These are phyloP conservation scores for Lasiosphaeria miniovina DNA, from an alignment of 495 filamentous ascomycete genomes.

Conservation along the genomic window DNA sequence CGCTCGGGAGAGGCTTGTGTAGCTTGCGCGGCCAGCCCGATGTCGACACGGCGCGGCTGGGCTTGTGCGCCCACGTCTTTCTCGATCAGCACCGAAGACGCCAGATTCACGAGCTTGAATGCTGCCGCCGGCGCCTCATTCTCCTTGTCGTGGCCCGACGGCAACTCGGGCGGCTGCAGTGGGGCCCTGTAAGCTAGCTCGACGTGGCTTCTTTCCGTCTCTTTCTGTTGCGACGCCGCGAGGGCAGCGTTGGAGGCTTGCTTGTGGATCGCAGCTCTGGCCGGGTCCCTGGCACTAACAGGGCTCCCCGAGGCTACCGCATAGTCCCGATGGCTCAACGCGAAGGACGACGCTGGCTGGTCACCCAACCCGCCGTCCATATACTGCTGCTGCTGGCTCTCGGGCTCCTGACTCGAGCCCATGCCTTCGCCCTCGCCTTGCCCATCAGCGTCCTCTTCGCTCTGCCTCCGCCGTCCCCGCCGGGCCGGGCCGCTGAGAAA, in stretches of 20 bases:
- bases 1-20: slow-evolving; percentile 55
- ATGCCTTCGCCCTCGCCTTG: slow-evolving; percentile 35
- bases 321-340: slow-evolving; percentile 36
- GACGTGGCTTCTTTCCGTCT: slow-evolving; percentile 13
- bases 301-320: slow-evolving; percentile 44
- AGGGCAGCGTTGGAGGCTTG: slow-evolving; percentile 23
- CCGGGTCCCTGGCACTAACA: slow-evolving; percentile 37
- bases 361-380: slow-evolving; percentile 33
- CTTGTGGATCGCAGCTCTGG: slow-evolving; percentile 32
- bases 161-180: slow-evolving; percentile 52
- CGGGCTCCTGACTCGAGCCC: slow-evolving; percentile 35
- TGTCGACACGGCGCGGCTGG: slow-evolving; percentile 33
- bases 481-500: slow-evolving; percentile 74
- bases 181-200: slow-evolving; percentile 60
- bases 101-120: slow-evolving; percentile 53
- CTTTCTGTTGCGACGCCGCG: slow-evolving; percentile 17
- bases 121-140: slow-evolving; percentile 75
- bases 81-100: slow-evolving; percentile 50
- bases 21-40: slow-evolving; percentile 17
- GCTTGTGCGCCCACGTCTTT: slow-evolving; percentile 60
- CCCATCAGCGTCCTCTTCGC: slow-evolving; percentile 61
- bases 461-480: slow-evolving; percentile 68
- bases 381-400: slow-evolving; percentile 34
- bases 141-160: slow-evolving; percentile 69
- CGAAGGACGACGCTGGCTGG: slow-evolving; percentile 33